Base-by-base conservation (phyloP, 1,284 basidiomycete genomes). In the Cryptococcus wingfieldii region DNA sequence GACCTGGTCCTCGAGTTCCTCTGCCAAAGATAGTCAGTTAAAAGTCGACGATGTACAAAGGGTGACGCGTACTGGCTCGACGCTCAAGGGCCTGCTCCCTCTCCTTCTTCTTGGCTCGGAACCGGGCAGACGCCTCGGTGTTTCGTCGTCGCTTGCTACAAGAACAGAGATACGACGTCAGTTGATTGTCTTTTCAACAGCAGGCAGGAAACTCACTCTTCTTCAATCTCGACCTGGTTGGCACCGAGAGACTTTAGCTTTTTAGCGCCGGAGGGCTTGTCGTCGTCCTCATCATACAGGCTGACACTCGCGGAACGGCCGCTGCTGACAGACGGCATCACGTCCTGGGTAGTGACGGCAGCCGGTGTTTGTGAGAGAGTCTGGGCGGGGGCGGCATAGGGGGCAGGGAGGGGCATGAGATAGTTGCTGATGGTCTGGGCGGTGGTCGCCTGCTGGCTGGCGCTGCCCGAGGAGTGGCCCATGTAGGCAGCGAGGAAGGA, bases 91-190 rank as follows among this genome's bases (percentile, higher is more conserved):
- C 92, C 14, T 87, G 88, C 79, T 98, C 95, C 19, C 96, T 83
- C 78, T 97, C 92, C 82, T 98, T 98, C 83, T 98, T 98, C 84
- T 98, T 98, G 69, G 94, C 79, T 58, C 95, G 83, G 83, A 98
- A 98, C 14, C 95, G 88, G n/a, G 94, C 94, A 57, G 89, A 92
- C 0, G 95, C 95, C 18, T 92, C 92, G 0, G 95, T 98, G 76
- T 98, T 98, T 47, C 95, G 81, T 58, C 92, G 82, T 39, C 95
- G 86, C 78, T 98, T 98, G 79, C 72, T 70, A 49, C 52, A 25
- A 5, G 28, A 23, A 7, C 5, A 42, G 23, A 8, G 25, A 31
- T 31, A 23, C 25, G 18, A 43, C 34, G n/a, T 46, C 27, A 46
- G 45, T 28, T 27, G 27, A 27, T 25, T 25, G 45, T 42, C 14